Percentiles rank a stretch among this genome's conserved stretches.
These are phyloP conservation scores for Stagonosporopsis rhizophila DNA, from an alignment of 2,329 filamentous ascomycete genomes.

Conservation along the genomic window DNA sequence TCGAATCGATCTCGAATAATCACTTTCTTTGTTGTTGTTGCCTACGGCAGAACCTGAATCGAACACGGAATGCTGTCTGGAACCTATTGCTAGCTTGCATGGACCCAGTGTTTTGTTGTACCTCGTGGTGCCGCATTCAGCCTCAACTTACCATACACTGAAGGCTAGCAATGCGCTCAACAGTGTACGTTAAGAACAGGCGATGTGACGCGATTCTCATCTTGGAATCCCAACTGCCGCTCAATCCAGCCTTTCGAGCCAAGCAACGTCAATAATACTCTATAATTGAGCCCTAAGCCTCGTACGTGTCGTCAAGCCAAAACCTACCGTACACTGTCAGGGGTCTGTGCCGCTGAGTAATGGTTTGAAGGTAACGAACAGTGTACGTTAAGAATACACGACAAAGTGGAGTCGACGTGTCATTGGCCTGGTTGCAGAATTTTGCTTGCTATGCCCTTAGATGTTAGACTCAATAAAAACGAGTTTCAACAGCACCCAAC, in stretches of 20 bases:
- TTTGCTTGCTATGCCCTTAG: constrained; percentile 33
- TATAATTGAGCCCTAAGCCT: neutral
- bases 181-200: constrained; percentile 15
- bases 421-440: constrained; percentile 29
- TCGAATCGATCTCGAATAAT: constrained; percentile 11
- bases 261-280: constrained; percentile 7
- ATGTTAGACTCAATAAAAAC: constrained; percentile 29
- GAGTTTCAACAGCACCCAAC: constrained; percentile 18
- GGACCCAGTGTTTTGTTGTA: constrained; percentile 4
- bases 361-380: neutral
- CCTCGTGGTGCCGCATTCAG: constrained; percentile 15
- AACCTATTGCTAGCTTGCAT: constrained; percentile 16
- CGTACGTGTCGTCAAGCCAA: constrained; percentile 6
- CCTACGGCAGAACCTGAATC: constrained; percentile 14
- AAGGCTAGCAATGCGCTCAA: constrained; percentile 4
- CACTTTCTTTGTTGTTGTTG: constrained; percentile 11
- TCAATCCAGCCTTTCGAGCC: constrained; percentile 1
- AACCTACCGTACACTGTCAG: constrained; percentile 10
- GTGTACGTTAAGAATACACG: constrained; percentile 22
- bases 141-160: constrained; percentile 16
- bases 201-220: constrained; percentile 1
- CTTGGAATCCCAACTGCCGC: constrained; percentile 4
- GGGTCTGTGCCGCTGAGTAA: neutral
- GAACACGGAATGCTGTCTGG: constrained; percentile 9
- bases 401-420: constrained; percentile 33